Conservation (phyloP, 306 rosid species). For the Carpinus fangiana region DNA sequence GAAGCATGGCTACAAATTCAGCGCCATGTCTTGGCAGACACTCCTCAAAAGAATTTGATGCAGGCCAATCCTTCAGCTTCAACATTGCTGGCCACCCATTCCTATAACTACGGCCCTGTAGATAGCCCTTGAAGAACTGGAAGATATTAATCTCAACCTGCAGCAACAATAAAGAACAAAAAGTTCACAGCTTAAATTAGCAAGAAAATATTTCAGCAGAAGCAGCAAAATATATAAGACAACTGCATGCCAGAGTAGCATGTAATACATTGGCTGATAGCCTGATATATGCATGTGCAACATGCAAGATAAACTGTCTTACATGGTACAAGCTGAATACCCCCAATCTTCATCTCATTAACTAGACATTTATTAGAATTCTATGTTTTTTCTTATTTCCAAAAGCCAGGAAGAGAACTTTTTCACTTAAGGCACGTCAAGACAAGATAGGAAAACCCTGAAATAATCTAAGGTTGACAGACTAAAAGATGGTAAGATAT, state of each 20-base stretch:
- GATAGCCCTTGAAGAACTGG: conserved; percentile 64
- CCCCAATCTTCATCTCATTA: background rate
- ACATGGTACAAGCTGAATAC: background rate
- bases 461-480: background rate
- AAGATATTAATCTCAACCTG: conserved; percentile 55
- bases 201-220: conserved; percentile 8
- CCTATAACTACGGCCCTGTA: conserved; percentile 53
- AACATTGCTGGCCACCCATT: conserved; percentile 72
- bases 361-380: background rate
- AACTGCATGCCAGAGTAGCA: conserved; percentile 4
- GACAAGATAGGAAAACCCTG: background rate
- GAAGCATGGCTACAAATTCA: conserved; percentile 63
- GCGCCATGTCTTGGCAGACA: conserved; percentile 68
- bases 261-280: background rate
- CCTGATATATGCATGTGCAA: background rate
- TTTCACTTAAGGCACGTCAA: background rate
- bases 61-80: conserved; percentile 75
- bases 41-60: conserved; percentile 63
- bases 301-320: background rate
- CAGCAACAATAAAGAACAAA: conserved; percentile 26
- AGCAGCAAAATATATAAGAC: conserved; percentile 7
- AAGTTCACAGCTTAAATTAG: conserved; percentile 17
- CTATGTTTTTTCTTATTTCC: background rate
- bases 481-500: background rate
- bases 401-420: background rate